A percentile compares a stretch with the other conserved stretches of the same genome.
phyloP scores from a whole-genome alignment of 352 stramenopile genomes.

The Blastocystis sp. region DNA sequence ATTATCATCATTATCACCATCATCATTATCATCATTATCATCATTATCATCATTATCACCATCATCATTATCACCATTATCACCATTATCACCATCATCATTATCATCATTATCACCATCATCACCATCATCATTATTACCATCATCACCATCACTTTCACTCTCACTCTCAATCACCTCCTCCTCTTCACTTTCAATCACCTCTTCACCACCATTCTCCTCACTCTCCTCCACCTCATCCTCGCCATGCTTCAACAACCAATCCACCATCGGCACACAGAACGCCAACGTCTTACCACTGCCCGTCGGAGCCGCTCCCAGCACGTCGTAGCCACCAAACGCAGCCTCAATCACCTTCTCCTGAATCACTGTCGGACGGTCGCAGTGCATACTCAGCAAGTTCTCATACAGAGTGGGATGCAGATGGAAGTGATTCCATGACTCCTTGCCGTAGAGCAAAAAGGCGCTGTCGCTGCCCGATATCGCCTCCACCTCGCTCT shows the following conservation, averaged over 20 bases:
- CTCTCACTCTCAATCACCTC: too few species aligned
- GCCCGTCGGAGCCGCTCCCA: constrained; percentile 75
- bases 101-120: background rate
- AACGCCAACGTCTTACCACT: constrained; percentile 81
- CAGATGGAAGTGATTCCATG: constrained; percentile 16
- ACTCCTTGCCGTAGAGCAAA: background rate
- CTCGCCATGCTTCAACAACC: constrained; percentile 68
- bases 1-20: background rate
- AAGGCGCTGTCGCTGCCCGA: background rate
- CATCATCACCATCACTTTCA: too few species aligned
- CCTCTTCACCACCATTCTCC: background rate
- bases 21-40: background rate
- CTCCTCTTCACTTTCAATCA: background rate
- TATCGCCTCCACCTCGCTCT: background rate
- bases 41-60: background rate
- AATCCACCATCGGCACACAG: constrained; percentile 73
- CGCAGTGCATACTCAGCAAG: background rate
- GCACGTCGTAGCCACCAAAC: constrained; percentile 73
- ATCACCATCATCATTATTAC: background rate
- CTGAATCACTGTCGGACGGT: constrained; percentile 70
- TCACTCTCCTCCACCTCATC: constrained; percentile 59
- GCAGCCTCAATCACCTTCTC: constrained; percentile 69
- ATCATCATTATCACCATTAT: background rate
- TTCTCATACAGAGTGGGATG: background rate
- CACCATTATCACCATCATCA: background rate